These are phyloP conservation scores for Phalaenopsis aphrodite DNA, from an alignment of 106 monocot species.

Conservation along the genomic window DNA sequence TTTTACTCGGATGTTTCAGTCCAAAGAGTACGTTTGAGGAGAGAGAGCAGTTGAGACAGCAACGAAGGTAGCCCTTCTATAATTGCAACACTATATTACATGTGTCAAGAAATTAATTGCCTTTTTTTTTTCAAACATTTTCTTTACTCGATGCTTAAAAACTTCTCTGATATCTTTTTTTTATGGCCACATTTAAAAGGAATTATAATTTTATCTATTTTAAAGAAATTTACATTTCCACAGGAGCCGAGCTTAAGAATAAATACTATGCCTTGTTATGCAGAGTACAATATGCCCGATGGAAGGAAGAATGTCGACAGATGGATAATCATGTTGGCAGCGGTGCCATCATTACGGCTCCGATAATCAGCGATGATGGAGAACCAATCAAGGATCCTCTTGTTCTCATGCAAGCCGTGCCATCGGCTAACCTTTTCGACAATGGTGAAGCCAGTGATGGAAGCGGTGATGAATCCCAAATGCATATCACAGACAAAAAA, in stretches of 20 bases:
- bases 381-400: constrained; percentile 73
- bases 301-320: constrained; percentile 75
- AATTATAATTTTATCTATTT: background rate
- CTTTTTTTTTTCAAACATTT: background rate
- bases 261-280: constrained; percentile 5
- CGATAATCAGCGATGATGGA: constrained; percentile 79
- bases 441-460: background rate
- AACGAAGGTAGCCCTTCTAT: constrained; percentile 44
- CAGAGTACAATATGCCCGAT: constrained; percentile 69
- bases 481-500: constrained; percentile 38
- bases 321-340: constrained; percentile 88
- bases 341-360: constrained; percentile 78
- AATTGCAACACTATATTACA: background rate
- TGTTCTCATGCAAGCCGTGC: constrained; percentile 50
- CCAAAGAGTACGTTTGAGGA: constrained; percentile 84
- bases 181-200: background rate
- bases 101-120: background rate
- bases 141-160: background rate
- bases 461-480: background rate
- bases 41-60: constrained; percentile 60
- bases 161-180: background rate
- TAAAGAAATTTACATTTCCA: background rate
- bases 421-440: background rate
- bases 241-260: background rate
- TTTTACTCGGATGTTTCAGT: constrained; percentile 90